Evolutionary conservation across 2,329 filamentous ascomycete species (phyloP), one percentile per base, ranked within the genome.

Genomic region (Thelonectria discophora): DNA sequence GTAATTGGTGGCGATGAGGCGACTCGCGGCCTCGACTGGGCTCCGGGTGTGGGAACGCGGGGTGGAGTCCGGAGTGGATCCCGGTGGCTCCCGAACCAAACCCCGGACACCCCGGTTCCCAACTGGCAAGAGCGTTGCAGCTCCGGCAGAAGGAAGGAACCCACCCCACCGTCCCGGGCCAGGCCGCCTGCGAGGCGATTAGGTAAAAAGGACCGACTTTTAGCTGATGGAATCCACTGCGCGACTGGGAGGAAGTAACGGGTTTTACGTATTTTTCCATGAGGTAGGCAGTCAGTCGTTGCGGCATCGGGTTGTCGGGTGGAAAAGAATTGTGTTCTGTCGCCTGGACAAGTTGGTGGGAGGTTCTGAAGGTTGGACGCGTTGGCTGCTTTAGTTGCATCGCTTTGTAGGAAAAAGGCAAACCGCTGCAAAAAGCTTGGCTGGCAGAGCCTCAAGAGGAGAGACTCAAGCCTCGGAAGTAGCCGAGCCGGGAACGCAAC

Each of bases 161-260:
- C n/a, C 34, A 42, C 21, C 51, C 51, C 58, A 60, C 58, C n/a
- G n/a, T n/a, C n/a, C n/a, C n/a, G 58, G 58, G 58, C 47, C 52
- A 60, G 52, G 40, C 58, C 58, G 58, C 40, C 40, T 30, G 47
- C 20, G 32, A n/a, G 43, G 42, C 10, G 42, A 55, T 60, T 60
- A 60, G 30, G 58, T 60, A 60, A 60, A 60, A 60, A 52, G 52
- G 58, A 60, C 58, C 58, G 58, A 55, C 15, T 60, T 60, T 60
- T 60, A 55, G 52, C 52, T 60, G 39, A 60, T 48, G 24, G 58
- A 60, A 60, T 60, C 58, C 58, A 60, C 58, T 30, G 21, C 12
- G 12, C 10, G 13, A 24, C 34, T 52, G 24, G 40, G 32, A 47
- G 17, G 18, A 30, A 47, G 42, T 17, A 55, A 51, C 52, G 40